Base-by-base conservation (phyloP, 495 filamentous ascomycete species). In the Annulohypoxylon moriforme region DNA sequence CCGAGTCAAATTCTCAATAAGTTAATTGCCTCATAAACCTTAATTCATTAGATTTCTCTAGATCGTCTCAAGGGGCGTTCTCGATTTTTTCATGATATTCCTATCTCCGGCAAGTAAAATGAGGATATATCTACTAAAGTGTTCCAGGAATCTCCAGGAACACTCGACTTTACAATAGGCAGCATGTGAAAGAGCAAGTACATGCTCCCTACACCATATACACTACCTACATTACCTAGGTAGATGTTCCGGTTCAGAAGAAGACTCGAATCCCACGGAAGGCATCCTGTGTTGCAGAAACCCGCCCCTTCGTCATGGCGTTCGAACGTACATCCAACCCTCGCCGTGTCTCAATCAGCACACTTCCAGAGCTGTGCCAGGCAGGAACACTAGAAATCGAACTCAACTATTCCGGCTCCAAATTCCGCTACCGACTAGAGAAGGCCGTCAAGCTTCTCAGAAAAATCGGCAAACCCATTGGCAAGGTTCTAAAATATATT, bases 321-420 rank as follows among this genome's bases (percentile, higher is more conserved):
- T 31, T 11, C 22, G 27, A 53, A 53, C 11, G 1, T 24, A 3
- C 10, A 14, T 7, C 4, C 10, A 29, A 1, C 24, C 20, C 22
- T 53, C 56, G 56, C 36, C 56, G 56, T 9, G 56, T 59, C 13
- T 59, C 56, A 4, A 27, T 59, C 56, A 59, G 56, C 11, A 42
- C 56, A 42, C 56, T 59, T 2, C 56, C 56, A 42, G 20, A 40
- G 36, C 7, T 59, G 34, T 8, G 10, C 5, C 56, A 34, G 13
- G 34, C 34, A 4, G 36, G 56, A 7, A 59, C 36, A n/a, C 44
- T 22, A 5, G 33, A 40, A 14, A 38, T 40, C 3, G 34, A 59
- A 20, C 5, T 25, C 8, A 2, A 25, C 4, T 27, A 40, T 14
- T 14, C 22, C 3, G 8, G 27, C 1, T 4, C 9, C n/a, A 29